Evolutionary conservation across 1,284 basidiomycete genomes (phyloP).

Genomic region (Cerioporus squamosus): DNA sequence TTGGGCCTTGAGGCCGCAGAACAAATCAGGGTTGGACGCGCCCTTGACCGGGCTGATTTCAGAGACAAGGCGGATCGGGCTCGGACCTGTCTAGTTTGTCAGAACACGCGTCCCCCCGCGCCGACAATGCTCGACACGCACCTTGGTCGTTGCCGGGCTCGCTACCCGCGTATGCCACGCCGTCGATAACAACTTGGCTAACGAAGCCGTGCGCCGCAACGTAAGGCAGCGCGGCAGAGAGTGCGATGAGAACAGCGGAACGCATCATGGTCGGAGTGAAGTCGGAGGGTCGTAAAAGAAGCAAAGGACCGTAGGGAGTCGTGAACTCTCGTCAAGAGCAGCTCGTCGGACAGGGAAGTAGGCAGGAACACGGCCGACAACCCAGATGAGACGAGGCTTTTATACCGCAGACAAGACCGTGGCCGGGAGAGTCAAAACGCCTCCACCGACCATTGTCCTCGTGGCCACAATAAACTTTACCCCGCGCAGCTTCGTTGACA

Average conservation of each 20-base stretch:
- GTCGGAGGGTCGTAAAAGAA: not conserved
- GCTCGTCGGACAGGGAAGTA: slow-evolving; percentile 10
- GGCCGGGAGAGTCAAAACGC: no score
- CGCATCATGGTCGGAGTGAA: slow-evolving; percentile 21
- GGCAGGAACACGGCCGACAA: not conserved
- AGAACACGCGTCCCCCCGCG: not conserved
- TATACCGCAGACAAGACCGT: no score
- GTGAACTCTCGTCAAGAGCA: slow-evolving; percentile 25
- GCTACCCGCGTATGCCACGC: slow-evolving; percentile 25
- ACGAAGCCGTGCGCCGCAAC: slow-evolving; percentile 28
- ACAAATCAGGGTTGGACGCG: slow-evolving; percentile 57
- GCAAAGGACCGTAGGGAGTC: slow-evolving; percentile 9
- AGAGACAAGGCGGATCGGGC: slow-evolving; percentile 65
- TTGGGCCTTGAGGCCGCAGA: slow-evolving; percentile 65
- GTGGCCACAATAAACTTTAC: not conserved
- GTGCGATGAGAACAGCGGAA: slow-evolving; percentile 19
- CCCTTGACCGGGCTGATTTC: slow-evolving; percentile 66
- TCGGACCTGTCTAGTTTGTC: slow-evolving; percentile 23
- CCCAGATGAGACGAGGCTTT: not conserved
- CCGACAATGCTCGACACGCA: slow-evolving; percentile 6
- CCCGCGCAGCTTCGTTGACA: no score
- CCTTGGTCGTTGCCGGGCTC: slow-evolving; percentile 36
- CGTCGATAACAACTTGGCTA: slow-evolving; percentile 25
- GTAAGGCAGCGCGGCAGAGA: slow-evolving; percentile 15
- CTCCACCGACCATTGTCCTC: not conserved